Evolutionary conservation across 2,329 filamentous ascomycete genomes (phyloP), one percentile per base, ranked within the genome.

Genomic region (Waltergamsia citrina): DNA sequence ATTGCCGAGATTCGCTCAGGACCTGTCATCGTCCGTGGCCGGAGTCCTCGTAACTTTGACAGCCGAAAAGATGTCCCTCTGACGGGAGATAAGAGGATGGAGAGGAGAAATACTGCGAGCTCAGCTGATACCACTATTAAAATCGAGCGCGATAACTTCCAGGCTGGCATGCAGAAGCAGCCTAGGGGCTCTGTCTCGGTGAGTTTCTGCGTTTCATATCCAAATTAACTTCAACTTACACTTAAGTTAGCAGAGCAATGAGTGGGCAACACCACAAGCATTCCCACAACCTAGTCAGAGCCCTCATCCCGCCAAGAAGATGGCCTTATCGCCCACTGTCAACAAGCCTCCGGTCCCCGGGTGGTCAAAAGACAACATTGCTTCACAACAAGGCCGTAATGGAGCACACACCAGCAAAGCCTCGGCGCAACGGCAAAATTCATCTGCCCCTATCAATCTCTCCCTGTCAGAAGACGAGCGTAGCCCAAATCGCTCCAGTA

Each of bases 41-140:
- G 90, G 38, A 95, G 87, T 52, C 90, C 90, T 1, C 73, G 90
- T 36, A 96, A 96, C 51, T 96, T 96, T 54, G 87, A 94, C 50
- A 87, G 84, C 35, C 74, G 85, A 38, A 93, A 92, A 52, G 86
- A 94, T 49, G 74, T 90, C 33, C 83, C 85, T 2, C 63, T 94
- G 32, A 81, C 78, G 2, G 59, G 59, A 6, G 68, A 71, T 15
- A 69, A 64, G 49, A 62, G 61, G 39, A 28, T 53, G 12, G 68
- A 71, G 39, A 60, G 63, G 38, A 61, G 62, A 44, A 66, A 63
- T 42, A 61, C 49, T 6, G 45, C 49, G 10, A 46, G 46, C 22
- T 54, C 59, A 3, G 26, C 23, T 14, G 57, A 59, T 18, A 50
- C 46, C 21, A 40, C 51, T 12, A 36, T 57, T 23, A 60, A 59